phyloP scores from a whole-genome alignment of 2,329 filamentous ascomycete species.

The Fusarium sp. region DNA sequence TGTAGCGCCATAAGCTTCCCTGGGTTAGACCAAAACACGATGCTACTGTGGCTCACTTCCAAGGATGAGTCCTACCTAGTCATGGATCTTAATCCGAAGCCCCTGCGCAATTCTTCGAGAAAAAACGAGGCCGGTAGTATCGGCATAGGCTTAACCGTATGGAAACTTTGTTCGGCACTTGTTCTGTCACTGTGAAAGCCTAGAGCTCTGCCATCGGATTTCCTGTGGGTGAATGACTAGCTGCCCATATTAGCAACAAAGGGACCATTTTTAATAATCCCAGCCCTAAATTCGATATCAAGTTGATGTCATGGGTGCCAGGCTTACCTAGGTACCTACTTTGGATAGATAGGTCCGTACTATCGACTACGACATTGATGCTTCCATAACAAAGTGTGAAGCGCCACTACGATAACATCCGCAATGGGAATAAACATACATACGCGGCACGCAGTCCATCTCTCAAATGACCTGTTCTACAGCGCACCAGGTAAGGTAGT shows the following conservation, averaged over 20 bases:
- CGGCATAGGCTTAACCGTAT: conserved; percentile 27
- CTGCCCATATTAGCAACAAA: not conserved
- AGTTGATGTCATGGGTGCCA: not conserved
- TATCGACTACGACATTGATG: not conserved
- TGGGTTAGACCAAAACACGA: not conserved
- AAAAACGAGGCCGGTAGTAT: conserved; percentile 21
- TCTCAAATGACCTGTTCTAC: not conserved
- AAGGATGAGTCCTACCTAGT: not conserved
- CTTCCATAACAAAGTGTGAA: not conserved
- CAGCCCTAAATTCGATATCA: not conserved
- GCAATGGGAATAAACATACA: not conserved
- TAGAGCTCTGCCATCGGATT: not conserved
- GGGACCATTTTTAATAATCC: not conserved
- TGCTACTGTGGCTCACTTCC: conserved; percentile 4
- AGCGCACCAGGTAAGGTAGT: not conserved
- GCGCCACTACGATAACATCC: conserved; percentile 2
- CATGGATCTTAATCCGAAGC: conserved; percentile 14
- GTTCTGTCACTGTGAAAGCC: conserved; percentile 14
- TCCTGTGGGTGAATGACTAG: not conserved
- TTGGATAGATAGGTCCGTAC: not conserved
- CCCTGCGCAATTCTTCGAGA: conserved; percentile 27
- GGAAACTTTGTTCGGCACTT: conserved; percentile 31
- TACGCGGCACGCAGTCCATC: not conserved
- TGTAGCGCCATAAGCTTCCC: not conserved
- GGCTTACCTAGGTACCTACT: not conserved